A percentile compares a stretch with the other conserved stretches of the same genome.
Evolutionary conservation across 352 stramenopile species (phyloP).

Genomic region (Paralagenidium karlingii): DNA sequence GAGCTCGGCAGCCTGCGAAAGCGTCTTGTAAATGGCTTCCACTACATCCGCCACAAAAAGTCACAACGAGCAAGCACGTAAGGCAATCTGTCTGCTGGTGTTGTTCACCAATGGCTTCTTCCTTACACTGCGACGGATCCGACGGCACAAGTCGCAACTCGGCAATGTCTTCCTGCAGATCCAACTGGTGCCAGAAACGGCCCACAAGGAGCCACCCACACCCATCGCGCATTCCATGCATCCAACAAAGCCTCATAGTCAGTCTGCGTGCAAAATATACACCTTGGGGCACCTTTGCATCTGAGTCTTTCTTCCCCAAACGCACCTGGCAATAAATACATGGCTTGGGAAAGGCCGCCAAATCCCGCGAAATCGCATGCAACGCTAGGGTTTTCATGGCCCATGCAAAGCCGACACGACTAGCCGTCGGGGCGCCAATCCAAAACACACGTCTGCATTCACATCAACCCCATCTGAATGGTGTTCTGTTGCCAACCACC

Average conservation of each 20-base stretch:
- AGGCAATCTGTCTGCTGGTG: neutral
- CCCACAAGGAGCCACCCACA: too few species aligned
- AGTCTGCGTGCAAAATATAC: conserved; percentile 14
- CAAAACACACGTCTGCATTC: too few species aligned
- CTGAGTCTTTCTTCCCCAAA: neutral
- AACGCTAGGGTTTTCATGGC: conserved; percentile 54
- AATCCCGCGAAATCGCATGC: conserved; percentile 68
- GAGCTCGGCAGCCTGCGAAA: conserved; percentile 71
- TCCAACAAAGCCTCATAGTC: too few species aligned
- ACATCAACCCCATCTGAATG: too few species aligned
- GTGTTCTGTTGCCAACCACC: too few species aligned
- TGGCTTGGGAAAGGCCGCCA: conserved; percentile 33
- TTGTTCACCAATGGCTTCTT: neutral
- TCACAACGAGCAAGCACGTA: neutral
- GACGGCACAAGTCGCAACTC: conserved; percentile 67
- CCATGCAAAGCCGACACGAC: conserved; percentile 72
- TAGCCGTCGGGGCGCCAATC: too few species aligned
- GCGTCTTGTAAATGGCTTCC: conserved; percentile 54
- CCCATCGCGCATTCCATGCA: too few species aligned
- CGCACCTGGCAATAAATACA: conserved; percentile 72
- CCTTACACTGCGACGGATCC: conserved; percentile 49
- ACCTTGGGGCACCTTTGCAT: neutral
- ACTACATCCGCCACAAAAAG: conserved; percentile 18
- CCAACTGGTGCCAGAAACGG: too few species aligned
- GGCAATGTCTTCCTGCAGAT: conserved; percentile 42